Evolutionary conservation across 1,139 yeast genomes (phyloP).

Genomic region (Pichia sp.): DNA sequence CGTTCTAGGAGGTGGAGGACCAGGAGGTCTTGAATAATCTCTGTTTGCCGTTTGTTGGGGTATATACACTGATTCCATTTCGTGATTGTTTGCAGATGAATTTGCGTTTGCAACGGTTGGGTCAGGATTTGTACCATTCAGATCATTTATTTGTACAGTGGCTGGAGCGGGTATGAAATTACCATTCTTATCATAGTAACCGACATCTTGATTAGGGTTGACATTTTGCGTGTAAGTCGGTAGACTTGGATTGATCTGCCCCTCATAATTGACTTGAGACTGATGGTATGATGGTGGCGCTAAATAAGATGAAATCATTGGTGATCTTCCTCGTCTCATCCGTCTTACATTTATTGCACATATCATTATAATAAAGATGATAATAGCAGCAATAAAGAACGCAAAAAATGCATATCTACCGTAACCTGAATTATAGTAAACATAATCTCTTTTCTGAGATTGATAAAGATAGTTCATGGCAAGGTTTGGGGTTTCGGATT

Average conservation of each 20-base stretch:
- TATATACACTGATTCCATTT: not conserved
- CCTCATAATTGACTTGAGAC: slow-evolving; percentile 55
- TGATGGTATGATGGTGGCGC: slow-evolving; percentile 84
- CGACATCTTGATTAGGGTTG: slow-evolving; percentile 60
- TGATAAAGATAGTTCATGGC: not conserved
- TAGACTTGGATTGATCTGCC: slow-evolving; percentile 39
- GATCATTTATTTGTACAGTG: slow-evolving; percentile 7
- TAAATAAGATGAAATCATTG: slow-evolving; percentile 80
- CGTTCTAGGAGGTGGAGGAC: slow-evolving; percentile 4
- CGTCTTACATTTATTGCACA: slow-evolving; percentile 55
- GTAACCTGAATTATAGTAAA: slow-evolving; percentile 6
- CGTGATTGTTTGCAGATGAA: not conserved
- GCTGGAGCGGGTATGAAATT: slow-evolving; percentile 31
- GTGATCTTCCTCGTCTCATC: slow-evolving; percentile 51
- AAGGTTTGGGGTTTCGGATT: too few relatives aligned
- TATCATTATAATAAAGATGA: slow-evolving; percentile 42
- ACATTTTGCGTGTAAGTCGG: slow-evolving; percentile 63
- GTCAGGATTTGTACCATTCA: not conserved
- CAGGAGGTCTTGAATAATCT: slow-evolving; percentile 8
- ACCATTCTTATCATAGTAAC: slow-evolving; percentile 71
- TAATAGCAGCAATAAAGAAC: slow-evolving; percentile 38
- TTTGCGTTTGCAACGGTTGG: not conserved
- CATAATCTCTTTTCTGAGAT: slow-evolving; percentile 6
- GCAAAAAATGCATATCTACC: slow-evolving; percentile 50
- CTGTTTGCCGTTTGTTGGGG: slow-evolving; percentile 2